phyloP scores from a whole-genome alignment of 805 yeast genomes.

The Schwanniomyces pseudopolymorphus region DNA sequence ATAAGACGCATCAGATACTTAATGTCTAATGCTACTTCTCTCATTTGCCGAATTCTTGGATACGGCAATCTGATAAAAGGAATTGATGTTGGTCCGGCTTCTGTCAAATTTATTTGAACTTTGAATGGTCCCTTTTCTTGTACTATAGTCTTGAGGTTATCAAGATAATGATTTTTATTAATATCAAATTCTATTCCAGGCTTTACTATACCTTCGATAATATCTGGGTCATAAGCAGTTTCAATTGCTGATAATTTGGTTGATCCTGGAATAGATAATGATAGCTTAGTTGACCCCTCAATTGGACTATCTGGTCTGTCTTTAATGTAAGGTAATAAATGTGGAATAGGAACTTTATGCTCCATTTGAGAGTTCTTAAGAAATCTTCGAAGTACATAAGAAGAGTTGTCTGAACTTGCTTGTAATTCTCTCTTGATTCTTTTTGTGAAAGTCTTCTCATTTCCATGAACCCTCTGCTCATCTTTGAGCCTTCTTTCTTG shows the following conservation, averaged over 20 bases:
- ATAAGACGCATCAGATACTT: conserved; percentile 24
- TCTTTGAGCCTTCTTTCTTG: conserved; percentile 6
- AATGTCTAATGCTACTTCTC: conserved; percentile 30
- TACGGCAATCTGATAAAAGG: conserved; percentile 29
- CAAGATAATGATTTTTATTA: conserved; percentile 24
- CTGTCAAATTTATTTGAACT: conserved; percentile 28
- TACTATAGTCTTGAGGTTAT: conserved; percentile 17
- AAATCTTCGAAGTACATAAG: conserved; percentile 23
- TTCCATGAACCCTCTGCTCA: conserved; percentile 5
- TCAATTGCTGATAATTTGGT: conserved; percentile 17
- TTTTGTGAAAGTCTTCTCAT: neutral
- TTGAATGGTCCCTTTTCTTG: conserved; percentile 36
- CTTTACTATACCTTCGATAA: conserved; percentile 29
- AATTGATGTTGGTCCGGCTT: conserved; percentile 30
- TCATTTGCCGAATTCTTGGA: conserved; percentile 13
- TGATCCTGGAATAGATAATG: conserved; percentile 21
- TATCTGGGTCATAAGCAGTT: conserved; percentile 32
- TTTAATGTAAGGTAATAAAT: conserved; percentile 26
- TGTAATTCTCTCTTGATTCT: conserved; percentile 2
- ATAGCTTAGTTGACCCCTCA: conserved; percentile 9
- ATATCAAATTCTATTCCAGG: conserved; percentile 35
- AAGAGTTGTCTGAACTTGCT: conserved; percentile 5
- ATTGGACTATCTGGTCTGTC: conserved; percentile 6
- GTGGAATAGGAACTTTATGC: conserved; percentile 31
- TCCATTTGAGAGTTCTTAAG: conserved; percentile 26